These are phyloP conservation scores for Russula griseocarnosa DNA, from an alignment of 768 basidiomycete genomes.

Conservation along the genomic window DNA sequence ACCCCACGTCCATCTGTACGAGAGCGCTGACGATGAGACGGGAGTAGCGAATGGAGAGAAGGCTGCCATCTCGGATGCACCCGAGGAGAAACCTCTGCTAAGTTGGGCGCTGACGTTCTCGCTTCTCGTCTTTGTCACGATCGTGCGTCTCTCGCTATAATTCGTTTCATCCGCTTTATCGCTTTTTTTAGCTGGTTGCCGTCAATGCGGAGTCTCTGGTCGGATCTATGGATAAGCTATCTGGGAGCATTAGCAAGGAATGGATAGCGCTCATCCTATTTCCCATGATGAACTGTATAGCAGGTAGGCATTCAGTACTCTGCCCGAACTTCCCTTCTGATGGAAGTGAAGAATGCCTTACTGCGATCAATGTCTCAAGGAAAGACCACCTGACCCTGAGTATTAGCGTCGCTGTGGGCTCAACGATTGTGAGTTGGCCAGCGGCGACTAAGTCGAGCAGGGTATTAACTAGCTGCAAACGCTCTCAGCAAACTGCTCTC, in stretches of 20 bases:
- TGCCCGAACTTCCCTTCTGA: slow-evolving; percentile 11
- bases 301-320: slow-evolving; percentile 44
- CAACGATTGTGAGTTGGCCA: slow-evolving; percentile 56
- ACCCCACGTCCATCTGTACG: slow-evolving; percentile 1
- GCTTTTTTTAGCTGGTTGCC: slow-evolving; percentile 44
- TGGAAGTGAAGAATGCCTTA: slow-evolving; percentile 64
- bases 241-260: slow-evolving; percentile 67
- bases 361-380: slow-evolving; percentile 85
- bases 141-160: slow-evolving; percentile 15
- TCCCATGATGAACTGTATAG: slow-evolving; percentile 76
- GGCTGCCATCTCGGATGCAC: background rate
- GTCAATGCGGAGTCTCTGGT: slow-evolving; percentile 74
- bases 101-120: slow-evolving; percentile 24
- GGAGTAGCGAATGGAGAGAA: slow-evolving; percentile 1
- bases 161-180: slow-evolving; percentile 1
- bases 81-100: slow-evolving; percentile 20
- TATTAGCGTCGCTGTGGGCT: slow-evolving; percentile 79
- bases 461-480: slow-evolving; percentile 10
- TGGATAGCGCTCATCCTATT: slow-evolving; percentile 88
- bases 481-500: slow-evolving; percentile 62
- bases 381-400: slow-evolving; percentile 79
- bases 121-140: slow-evolving; percentile 19
- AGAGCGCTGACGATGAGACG: slow-evolving; percentile 14
- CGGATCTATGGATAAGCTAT: slow-evolving; percentile 77
- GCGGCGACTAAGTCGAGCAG: background rate